Evolutionary conservation across 306 rosid species (phyloP).

Genomic region (Cucurbita moschata): DNA sequence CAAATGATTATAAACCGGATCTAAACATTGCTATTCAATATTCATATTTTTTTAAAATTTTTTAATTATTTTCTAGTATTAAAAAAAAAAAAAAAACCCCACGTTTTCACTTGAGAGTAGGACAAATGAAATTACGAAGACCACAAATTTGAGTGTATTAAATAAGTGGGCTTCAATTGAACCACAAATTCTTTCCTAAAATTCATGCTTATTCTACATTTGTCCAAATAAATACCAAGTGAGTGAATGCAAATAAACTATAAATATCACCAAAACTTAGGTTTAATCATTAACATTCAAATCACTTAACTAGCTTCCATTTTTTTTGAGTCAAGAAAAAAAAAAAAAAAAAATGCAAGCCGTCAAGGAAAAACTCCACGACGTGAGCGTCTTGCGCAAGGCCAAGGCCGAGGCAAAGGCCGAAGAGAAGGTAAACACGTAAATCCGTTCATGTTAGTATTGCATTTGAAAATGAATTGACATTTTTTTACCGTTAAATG

Average conservation of each 20-base stretch:
- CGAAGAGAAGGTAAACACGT: conserved; percentile 40
- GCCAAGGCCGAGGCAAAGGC: conserved; percentile 55
- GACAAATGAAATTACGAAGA: neutral
- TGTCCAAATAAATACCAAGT: neutral
- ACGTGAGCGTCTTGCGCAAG: conserved; percentile 37
- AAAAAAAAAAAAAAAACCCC: neutral
- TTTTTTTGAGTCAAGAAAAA: neutral
- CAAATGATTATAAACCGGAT: too few relatives aligned
- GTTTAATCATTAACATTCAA: neutral
- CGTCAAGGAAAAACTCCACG: conserved; percentile 45
- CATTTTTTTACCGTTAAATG: too few relatives aligned
- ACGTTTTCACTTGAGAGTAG: neutral
- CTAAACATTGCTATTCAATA: too few relatives aligned
- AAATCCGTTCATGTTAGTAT: too few relatives aligned
- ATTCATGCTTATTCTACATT: neutral
- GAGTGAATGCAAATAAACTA: neutral
- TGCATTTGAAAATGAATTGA: too few relatives aligned
- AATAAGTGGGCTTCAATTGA: neutral
- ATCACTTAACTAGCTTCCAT: neutral
- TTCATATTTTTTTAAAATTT: too few relatives aligned
- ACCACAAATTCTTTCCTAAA: neutral
- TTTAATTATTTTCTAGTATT: too few relatives aligned
- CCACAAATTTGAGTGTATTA: neutral
- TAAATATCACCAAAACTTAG: neutral
- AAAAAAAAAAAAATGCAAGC: conserved; percentile 39